phyloP scores from a whole-genome alignment of 495 filamentous ascomycete genomes.

The Sabuloglossum arenarium region DNA sequence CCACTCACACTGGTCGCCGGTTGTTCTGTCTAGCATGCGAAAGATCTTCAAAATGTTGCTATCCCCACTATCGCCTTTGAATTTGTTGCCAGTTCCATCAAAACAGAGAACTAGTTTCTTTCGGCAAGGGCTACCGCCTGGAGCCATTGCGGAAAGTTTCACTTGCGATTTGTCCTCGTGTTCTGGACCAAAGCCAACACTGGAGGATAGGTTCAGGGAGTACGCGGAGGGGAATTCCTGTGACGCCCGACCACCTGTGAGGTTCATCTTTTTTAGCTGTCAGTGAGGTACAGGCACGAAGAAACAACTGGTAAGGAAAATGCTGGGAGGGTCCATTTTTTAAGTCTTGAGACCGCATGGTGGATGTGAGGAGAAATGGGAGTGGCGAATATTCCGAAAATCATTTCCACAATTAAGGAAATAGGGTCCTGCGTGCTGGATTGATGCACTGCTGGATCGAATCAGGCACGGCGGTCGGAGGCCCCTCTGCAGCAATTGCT shows the following conservation, averaged over 20 bases:
- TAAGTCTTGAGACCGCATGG: too few relatives aligned
- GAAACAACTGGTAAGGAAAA: neutral
- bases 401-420: neutral
- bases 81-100: slow-evolving; percentile 80
- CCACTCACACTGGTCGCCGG: slow-evolving; percentile 27
- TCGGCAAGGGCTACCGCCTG: neutral
- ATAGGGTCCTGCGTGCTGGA: too few relatives aligned
- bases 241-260: neutral
- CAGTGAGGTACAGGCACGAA: neutral
- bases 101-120: slow-evolving; percentile 62
- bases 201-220: neutral
- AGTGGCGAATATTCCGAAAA: too few relatives aligned
- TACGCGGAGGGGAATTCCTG: neutral
- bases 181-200: neutral
- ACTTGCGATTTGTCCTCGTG: neutral
- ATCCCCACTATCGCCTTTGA: slow-evolving; percentile 57
- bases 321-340: neutral
- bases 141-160: neutral
- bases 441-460: too few relatives aligned
- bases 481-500: too few relatives aligned
- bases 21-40: slow-evolving; percentile 34
- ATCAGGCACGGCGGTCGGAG: too few relatives aligned
- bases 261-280: neutral
- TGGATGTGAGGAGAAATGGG: too few relatives aligned
- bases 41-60: slow-evolving; percentile 87